Percentiles rank a stretch among this genome's conserved stretches.
These are phyloP conservation scores for Talaromyces ruber DNA, from an alignment of 495 filamentous ascomycete genomes.

Conservation along the genomic window DNA sequence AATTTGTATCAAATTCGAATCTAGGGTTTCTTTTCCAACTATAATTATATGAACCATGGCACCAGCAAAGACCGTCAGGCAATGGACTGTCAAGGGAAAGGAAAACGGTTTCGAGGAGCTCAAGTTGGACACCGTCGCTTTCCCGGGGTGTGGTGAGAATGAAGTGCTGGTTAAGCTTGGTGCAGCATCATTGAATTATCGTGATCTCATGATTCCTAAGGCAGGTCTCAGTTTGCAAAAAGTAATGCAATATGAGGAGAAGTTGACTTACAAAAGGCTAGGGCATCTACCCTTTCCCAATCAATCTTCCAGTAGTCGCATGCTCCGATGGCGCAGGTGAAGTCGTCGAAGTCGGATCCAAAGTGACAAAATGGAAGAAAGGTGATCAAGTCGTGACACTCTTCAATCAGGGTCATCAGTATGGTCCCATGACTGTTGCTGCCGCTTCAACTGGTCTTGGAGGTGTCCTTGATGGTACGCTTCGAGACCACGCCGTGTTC, in stretches of 20 bases:
- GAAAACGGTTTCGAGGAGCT: conserved; percentile 54
- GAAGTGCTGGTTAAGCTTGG: conserved; percentile 71
- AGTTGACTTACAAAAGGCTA: conserved; percentile 11
- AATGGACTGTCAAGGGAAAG: conserved; percentile 52
- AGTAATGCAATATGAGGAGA: neutral
- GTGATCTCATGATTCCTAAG: conserved; percentile 69
- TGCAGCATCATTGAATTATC: conserved; percentile 74
- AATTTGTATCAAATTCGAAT: too few species aligned
- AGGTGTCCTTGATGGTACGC: conserved; percentile 59
- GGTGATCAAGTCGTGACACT: conserved; percentile 57
- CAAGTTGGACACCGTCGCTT: conserved; percentile 40
- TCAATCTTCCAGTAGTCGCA: conserved; percentile 50
- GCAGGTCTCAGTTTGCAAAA: conserved; percentile 17
- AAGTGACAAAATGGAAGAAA: conserved; percentile 22
- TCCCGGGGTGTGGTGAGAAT: conserved; percentile 57
- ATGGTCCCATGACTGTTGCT: conserved; percentile 40
- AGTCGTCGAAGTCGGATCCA: conserved; percentile 25
- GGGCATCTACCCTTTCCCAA: conserved; percentile 62
- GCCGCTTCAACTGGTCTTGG: conserved; percentile 53
- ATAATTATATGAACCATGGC: conserved; percentile 18
- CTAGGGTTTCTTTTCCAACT: too few species aligned
- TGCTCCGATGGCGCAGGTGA: conserved; percentile 47
- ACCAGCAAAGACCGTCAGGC: conserved; percentile 48
- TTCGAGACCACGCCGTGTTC: conserved; percentile 66
- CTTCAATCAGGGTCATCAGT: conserved; percentile 72